These are phyloP conservation scores for Dictyostelium citrinum DNA, from an alignment of 78 protist species.

Conservation along the genomic window DNA sequence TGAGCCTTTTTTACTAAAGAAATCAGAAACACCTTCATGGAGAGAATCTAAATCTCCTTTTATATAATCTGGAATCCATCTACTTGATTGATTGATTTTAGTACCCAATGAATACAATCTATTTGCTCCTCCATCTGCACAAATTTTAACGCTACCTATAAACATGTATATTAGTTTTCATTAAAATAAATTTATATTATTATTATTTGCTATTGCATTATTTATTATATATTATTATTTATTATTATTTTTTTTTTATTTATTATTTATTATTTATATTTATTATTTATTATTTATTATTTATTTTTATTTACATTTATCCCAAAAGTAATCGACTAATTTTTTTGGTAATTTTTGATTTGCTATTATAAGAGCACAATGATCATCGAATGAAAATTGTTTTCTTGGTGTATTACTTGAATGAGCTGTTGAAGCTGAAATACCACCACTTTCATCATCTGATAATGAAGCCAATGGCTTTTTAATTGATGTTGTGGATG, in stretches of 20 bases:
- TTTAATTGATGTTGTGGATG: background rate
- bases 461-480: background rate
- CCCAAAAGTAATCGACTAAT: background rate
- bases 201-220: no score
- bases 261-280: no score
- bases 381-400: background rate
- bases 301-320: no score
- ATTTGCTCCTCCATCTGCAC: slow-evolving; percentile 77
- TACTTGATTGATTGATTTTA: background rate
- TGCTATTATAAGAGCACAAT: background rate
- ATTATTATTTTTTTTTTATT: no score
- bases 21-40: slow-evolving; percentile 17
- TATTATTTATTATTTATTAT: no score
- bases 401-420: background rate
- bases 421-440: background rate
- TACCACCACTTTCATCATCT: background rate
- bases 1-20: slow-evolving; percentile 29
- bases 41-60: slow-evolving; percentile 63
- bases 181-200: no score
- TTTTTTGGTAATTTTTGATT: background rate
- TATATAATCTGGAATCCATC: slow-evolving; percentile 47
- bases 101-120: background rate
- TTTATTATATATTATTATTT: no score
- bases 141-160: slow-evolving; percentile 14
- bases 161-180: background rate